Evolutionary conservation across 257 asterid species (phyloP), one percentile per base, ranked within the genome.

Genomic region (Primulina eburnea): DNA sequence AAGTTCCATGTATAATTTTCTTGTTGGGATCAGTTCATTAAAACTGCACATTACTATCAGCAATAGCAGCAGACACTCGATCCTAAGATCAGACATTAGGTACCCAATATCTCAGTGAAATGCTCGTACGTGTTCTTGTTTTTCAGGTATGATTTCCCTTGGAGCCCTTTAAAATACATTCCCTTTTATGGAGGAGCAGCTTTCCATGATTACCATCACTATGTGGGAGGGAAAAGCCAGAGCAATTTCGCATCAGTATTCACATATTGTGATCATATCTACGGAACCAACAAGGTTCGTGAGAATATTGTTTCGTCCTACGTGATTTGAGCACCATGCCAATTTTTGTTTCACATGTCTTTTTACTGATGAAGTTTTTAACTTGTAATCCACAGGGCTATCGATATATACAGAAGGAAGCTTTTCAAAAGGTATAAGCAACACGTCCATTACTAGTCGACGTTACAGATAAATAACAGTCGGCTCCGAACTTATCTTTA

Each of bases 111-210:
- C 40, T 69, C 8, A 14, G 12, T 26, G 28, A 60, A 66, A 74
- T 60, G 35, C 5, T 28, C 35, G 47, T n/a, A n/a, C n/a, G n/a
- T 21, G 59, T 24, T 56, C 7, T 40, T 40, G 14, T 53, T 52
- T 10, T 64, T 82, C 58, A 87, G 96, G 79, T 88, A 85, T 61
- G 97, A 90, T 16, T 88, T 88, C 72, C 95, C 93, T 1, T 86
- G 97, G 95, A 88, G 88, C 69, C 95, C 93, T 37, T 75, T 83
- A 28, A 90, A 82, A 66, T 78, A 72, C 50, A 88, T 90, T 53
- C 95, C 97, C 10, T 90, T 90, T 66, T 90, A 90, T 63, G 97
- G 97, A 53, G 97, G 95, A 56, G 86, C 95, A 8, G 74, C 58
- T n/a, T 80, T 80, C 82, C 97, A 90, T 68, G 97, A 90, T 64